Evolutionary conservation across 176 grass and related monocot genomes (phyloP), one percentile per base, ranked within the genome.

Genomic region (Lolium rigidum): DNA sequence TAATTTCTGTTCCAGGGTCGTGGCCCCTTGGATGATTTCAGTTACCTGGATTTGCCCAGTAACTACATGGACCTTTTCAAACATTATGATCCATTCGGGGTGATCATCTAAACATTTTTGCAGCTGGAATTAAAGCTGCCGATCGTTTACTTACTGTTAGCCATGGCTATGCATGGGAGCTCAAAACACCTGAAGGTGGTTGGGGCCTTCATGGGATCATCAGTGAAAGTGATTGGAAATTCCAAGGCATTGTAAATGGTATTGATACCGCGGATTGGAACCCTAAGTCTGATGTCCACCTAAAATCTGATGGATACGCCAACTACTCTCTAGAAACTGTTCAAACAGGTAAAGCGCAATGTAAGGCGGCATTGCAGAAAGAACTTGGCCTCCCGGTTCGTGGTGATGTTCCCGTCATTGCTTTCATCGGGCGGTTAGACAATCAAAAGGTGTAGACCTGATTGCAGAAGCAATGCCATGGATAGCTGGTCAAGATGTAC

Each of bases 401-500:
- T 71, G 74, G 67, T 22, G 57, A 94, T 81, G 85, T 92, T 87
- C 92, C 92, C 16, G 76, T 96, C 9, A 86, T 98, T 77, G 88
- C 88, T 74, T 94, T 98, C 81, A 94, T 98, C 54, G 97, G 97
- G 72, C 89, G 97, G 72, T 88, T 98, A 70, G 97, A 94, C 54
- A 52, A 90, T 89, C 97, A 98, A 72, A 98, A 91, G 97, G 94
- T 82, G 92, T 98, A 17, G 97, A 98, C 57, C 76, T 96, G 41
- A 94, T 95, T 80, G 94, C 92, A 13, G 97, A 98, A 72, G 94
- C 97, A 13, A 98, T 98, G 92, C 86, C 86, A 59, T 96, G 97
- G 97, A 91, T 99, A 86, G 92, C 86, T 43, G 82, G 92, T 79
- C 92, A 99, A 82, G 87, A 96, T 89, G 88, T 94, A 79, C 97